Conservation (phyloP, 169 alveolate genomes). For the Miamiensis avidus region DNA sequence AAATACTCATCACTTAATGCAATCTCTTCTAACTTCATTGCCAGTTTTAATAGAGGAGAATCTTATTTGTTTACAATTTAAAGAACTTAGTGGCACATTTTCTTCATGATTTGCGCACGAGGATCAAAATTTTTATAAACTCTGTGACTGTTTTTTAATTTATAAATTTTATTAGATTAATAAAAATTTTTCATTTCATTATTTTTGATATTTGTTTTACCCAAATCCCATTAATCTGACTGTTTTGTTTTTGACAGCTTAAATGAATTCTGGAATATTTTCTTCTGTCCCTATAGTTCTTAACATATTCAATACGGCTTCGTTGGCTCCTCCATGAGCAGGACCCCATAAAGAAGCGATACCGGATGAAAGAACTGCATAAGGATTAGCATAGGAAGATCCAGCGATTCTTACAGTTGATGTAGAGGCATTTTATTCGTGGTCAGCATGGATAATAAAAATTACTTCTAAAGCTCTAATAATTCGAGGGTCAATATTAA, state of each 20-base stretch:
- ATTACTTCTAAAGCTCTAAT: slow-evolving; percentile 82
- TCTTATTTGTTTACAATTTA: slow-evolving; percentile 56
- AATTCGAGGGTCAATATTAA: slow-evolving; percentile 61
- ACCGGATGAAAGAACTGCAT: slow-evolving; percentile 88
- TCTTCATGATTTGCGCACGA: slow-evolving; percentile 72
- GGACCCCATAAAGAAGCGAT: slow-evolving; percentile 91
- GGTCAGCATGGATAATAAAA: slow-evolving; percentile 88
- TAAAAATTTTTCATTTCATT: not conserved
- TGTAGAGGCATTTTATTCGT: slow-evolving; percentile 89
- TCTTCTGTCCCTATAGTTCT: slow-evolving; percentile 72
- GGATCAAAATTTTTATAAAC: slow-evolving; percentile 89
- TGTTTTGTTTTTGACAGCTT: slow-evolving; percentile 75
- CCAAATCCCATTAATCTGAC: slow-evolving; percentile 90
- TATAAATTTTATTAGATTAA: too few relatives aligned
- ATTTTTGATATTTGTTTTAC: too few relatives aligned
- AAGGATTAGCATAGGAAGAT: slow-evolving; percentile 78
- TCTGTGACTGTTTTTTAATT: slow-evolving; percentile 61
- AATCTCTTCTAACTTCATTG: slow-evolving; percentile 80
- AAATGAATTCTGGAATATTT: slow-evolving; percentile 62
- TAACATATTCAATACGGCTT: slow-evolving; percentile 87
- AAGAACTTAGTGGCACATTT: slow-evolving; percentile 81
- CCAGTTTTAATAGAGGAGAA: slow-evolving; percentile 73
- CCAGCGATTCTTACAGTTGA: slow-evolving; percentile 89
- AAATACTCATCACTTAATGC: slow-evolving; percentile 87
- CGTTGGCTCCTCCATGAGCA: slow-evolving; percentile 92